These are phyloP conservation scores for Ceratocystis albifundus DNA, from an alignment of 2,329 filamentous ascomycete species.

Conservation along the genomic window DNA sequence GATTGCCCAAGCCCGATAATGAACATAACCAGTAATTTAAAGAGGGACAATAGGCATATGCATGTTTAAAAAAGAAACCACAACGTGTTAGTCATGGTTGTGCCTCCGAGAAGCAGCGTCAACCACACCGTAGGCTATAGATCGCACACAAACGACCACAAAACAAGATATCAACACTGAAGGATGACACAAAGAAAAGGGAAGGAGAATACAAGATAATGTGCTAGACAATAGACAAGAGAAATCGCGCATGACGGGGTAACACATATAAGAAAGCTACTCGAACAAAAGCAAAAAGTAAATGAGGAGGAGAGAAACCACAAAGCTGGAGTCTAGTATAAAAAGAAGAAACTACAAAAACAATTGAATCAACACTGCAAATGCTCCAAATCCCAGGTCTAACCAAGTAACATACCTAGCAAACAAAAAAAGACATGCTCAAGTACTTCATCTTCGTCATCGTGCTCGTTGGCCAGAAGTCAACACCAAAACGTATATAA, in stretches of 20 bases:
- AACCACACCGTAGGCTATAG: too few species aligned
- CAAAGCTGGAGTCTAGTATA: not conserved
- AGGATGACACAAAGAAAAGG: not conserved
- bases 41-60: too few species aligned
- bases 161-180: not conserved
- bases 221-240: not conserved
- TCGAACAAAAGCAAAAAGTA: too few species aligned
- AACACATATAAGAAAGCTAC: too few species aligned
- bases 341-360: constrained; percentile 7
- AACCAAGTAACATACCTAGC: not conserved
- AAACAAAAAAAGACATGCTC: not conserved
- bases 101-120: too few species aligned
- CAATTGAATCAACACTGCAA: constrained; percentile 8
- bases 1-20: too few species aligned
- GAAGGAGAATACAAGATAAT: not conserved
- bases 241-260: not conserved
- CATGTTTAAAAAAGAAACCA: not conserved
- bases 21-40: too few species aligned
- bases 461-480: not conserved
- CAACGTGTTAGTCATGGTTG: too few species aligned
- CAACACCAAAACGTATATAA: not conserved
- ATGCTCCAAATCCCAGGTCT: constrained; percentile 1
- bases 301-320: not conserved
- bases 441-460: not conserved
- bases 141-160: not conserved